These are phyloP conservation scores for Fusarium temperatum DNA, from an alignment of 2,329 filamentous ascomycete genomes.

Conservation along the genomic window DNA sequence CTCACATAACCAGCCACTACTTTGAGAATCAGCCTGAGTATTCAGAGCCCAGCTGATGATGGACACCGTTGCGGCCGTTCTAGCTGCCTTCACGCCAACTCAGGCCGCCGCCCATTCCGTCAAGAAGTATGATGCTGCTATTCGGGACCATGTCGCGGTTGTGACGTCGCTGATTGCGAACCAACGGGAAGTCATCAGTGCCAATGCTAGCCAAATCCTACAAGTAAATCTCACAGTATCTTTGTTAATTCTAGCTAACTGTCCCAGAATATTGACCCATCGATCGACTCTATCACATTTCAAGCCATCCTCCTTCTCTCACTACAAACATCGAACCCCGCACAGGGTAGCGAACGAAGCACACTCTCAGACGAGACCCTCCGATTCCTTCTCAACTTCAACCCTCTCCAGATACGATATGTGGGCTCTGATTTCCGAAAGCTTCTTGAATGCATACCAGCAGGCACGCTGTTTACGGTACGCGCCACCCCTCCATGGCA, in stretches of 20 bases:
- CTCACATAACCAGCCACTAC: slow-evolving; percentile 11
- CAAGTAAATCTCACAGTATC: slow-evolving; percentile 44
- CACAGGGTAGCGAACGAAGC: slow-evolving; percentile 45
- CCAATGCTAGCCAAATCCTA: slow-evolving; percentile 52
- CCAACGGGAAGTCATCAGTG: slow-evolving; percentile 44
- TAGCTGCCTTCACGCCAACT: slow-evolving; percentile 55
- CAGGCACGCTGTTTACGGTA: slow-evolving; percentile 55
- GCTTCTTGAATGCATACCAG: slow-evolving; percentile 54
- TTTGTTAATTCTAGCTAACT: slow-evolving; percentile 21
- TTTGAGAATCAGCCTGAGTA: not conserved
- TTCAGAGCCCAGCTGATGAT: slow-evolving; percentile 37
- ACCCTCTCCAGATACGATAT: slow-evolving; percentile 63
- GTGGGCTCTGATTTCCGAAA: slow-evolving; percentile 54
- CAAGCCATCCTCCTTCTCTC: slow-evolving; percentile 57
- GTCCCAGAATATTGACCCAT: slow-evolving; percentile 56
- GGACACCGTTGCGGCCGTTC: slow-evolving; percentile 43
- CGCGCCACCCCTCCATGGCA: slow-evolving; percentile 5
- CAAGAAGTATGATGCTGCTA: slow-evolving; percentile 52
- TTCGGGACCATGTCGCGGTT: slow-evolving; percentile 50
- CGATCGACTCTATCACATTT: slow-evolving; percentile 61
- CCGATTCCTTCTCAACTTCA: slow-evolving; percentile 59
- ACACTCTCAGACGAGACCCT: slow-evolving; percentile 54
- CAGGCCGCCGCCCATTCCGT: slow-evolving; percentile 35
- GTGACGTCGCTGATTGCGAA: slow-evolving; percentile 52
- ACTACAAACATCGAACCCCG: slow-evolving; percentile 36